Evolutionary conservation across 169 alveolate genomes (phyloP).

Genomic region (Plasmodium relictum): DNA sequence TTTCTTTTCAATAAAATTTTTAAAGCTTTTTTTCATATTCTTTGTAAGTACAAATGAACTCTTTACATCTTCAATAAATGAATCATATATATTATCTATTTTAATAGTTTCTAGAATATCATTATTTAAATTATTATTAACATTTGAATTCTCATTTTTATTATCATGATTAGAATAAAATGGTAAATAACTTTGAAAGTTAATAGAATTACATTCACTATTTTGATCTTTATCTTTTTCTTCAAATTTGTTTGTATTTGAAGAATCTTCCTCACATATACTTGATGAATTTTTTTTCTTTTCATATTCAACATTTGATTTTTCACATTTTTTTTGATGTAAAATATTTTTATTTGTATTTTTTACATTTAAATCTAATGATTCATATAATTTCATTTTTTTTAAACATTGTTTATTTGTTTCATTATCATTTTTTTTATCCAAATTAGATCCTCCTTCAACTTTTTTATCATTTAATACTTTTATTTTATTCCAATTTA

Average conservation of each 20-base stretch:
- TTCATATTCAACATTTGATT: constrained; percentile 14
- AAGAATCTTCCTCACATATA: constrained; percentile 7
- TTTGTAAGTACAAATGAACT: constrained; percentile 30
- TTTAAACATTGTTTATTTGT: not conserved
- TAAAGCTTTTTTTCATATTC: constrained; percentile 51
- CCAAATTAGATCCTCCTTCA: not conserved
- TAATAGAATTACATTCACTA: too few species aligned
- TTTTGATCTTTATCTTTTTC: too few species aligned
- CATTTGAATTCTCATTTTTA: not conserved
- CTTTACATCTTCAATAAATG: constrained; percentile 33
- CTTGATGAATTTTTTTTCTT: constrained; percentile 12
- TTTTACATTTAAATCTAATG: not conserved
- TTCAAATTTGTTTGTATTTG: too few species aligned
- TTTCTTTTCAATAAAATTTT: constrained; percentile 24
- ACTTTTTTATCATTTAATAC: not conserved
- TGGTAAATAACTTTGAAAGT: too few species aligned
- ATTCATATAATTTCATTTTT: not conserved
- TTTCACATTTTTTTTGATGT: constrained; percentile 15
- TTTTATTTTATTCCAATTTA: constrained; percentile 46
- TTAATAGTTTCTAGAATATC: not conserved
- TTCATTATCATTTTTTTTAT: not conserved
- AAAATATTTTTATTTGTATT: not conserved
- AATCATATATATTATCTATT: constrained; percentile 38
- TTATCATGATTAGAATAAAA: not conserved
- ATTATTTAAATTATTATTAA: not conserved